These are phyloP conservation scores for Microdochium nivale DNA, from an alignment of 2,329 filamentous ascomycete genomes.

Conservation along the genomic window DNA sequence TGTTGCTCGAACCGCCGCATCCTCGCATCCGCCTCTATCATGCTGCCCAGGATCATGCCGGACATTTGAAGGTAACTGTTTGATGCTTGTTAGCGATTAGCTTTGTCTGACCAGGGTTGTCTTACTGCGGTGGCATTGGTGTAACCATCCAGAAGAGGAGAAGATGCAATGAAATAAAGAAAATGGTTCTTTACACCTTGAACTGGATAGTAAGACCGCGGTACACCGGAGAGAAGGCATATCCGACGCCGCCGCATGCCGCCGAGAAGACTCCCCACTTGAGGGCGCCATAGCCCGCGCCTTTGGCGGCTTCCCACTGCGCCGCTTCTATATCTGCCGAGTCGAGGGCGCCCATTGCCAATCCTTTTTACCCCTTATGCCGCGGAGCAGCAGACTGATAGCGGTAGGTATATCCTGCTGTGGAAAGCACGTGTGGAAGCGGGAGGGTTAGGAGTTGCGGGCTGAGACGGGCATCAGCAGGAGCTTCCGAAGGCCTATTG, in stretches of 20 bases:
- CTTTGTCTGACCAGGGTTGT: too few species aligned
- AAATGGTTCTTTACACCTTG: conserved; percentile 53
- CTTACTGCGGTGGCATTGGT: too few species aligned
- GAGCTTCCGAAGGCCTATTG: too few species aligned
- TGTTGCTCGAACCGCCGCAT: conserved; percentile 59
- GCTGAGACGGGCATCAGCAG: too few species aligned
- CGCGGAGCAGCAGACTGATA: too few species aligned
- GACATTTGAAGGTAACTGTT: conserved; percentile 73
- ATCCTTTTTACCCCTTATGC: too few species aligned
- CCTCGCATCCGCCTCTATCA: conserved; percentile 65
- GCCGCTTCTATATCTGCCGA: conserved; percentile 29
- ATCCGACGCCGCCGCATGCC: conserved; percentile 53
- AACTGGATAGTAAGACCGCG: conserved; percentile 65
- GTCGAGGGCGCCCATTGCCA: not conserved
- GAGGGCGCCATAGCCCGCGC: conserved; percentile 56
- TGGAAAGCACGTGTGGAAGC: too few species aligned
- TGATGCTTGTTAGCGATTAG: conserved; percentile 1
- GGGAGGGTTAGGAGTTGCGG: too few species aligned
- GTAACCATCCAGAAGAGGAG: too few species aligned
- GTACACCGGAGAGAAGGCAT: conserved; percentile 61
- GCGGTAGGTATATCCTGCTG: too few species aligned
- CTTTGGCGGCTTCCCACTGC: conserved; percentile 61
- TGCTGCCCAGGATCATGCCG: conserved; percentile 72
- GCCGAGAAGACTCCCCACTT: conserved; percentile 66
- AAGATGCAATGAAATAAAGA: not conserved